Percentiles rank a stretch among this genome's conserved stretches.
Evolutionary conservation across 2,329 filamentous ascomycete genomes (phyloP).

Genomic region (Cercospora brassicicola): DNA sequence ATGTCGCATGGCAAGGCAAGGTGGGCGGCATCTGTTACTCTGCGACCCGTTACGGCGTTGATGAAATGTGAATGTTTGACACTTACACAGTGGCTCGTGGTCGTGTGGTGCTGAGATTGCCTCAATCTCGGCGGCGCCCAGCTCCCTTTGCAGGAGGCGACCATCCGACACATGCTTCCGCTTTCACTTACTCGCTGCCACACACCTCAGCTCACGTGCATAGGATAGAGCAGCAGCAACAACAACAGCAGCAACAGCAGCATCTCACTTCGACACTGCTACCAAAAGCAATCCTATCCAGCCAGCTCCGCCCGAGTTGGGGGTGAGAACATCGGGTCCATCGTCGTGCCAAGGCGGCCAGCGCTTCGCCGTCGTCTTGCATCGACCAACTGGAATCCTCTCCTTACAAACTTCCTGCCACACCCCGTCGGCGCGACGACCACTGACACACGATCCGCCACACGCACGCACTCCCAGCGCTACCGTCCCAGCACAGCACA

Average conservation of each 20-base stretch:
- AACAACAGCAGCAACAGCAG: background rate
- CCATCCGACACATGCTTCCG: background rate
- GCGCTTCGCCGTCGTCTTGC: background rate
- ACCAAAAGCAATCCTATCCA: background rate
- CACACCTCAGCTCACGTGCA: background rate
- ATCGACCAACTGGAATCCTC: constrained; percentile 3
- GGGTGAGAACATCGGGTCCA: background rate
- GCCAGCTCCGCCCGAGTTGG: background rate
- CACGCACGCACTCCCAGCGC: background rate
- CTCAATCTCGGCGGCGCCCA: constrained; percentile 3
- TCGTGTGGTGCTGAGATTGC: constrained; percentile 5
- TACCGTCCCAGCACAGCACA: background rate
- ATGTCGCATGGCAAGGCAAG: constrained; percentile 7
- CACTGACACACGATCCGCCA: constrained; percentile 3
- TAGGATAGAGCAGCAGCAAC: background rate
- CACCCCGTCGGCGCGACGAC: background rate
- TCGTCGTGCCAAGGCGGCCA: background rate
- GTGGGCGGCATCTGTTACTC: constrained; percentile 1
- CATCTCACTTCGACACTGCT: background rate
- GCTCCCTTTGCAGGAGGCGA: constrained; percentile 8
- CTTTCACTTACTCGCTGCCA: background rate
- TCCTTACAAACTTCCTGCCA: background rate
- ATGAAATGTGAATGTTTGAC: background rate
- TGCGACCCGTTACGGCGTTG: background rate
- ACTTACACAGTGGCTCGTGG: background rate